Percentiles rank a stretch among this genome's conserved stretches.
phyloP scores from a whole-genome alignment of 1,139 yeast genomes.

The Yamadazyma atlantica region DNA sequence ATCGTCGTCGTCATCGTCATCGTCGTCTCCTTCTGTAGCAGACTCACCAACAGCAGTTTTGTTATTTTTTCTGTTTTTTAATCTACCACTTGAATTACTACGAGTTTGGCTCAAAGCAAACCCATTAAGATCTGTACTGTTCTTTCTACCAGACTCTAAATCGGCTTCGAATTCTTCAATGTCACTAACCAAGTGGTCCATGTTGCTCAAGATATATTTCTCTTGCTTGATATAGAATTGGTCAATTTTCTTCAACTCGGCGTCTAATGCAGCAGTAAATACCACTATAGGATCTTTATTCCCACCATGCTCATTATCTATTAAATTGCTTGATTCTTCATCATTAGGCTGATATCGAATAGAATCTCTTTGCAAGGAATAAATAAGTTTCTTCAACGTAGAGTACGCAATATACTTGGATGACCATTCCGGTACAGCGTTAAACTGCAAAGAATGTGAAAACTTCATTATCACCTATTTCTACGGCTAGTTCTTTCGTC shows the following conservation, averaged over 20 bases:
- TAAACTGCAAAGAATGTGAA: conserved; percentile 69
- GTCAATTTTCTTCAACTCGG: conserved; percentile 60
- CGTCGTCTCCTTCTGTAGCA: conserved; percentile 35
- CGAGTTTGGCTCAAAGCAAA: conserved; percentile 8
- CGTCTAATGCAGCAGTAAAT: conserved; percentile 54
- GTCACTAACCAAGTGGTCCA: conserved; percentile 54
- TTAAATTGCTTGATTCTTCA: conserved; percentile 30
- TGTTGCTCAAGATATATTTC: conserved; percentile 42
- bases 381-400: conserved; percentile 60
- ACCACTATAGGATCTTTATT: conserved; percentile 29
- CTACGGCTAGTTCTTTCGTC: background rate
- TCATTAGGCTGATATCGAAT: conserved; percentile 30
- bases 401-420: conserved; percentile 67
- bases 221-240: conserved; percentile 58
- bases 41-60: conserved; percentile 5
- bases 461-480: conserved; percentile 52
- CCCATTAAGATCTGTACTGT: conserved; percentile 12
- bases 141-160: conserved; percentile 10
- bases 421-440: conserved; percentile 79
- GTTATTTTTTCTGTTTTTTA: background rate
- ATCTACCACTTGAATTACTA: conserved; percentile 4
- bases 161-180: conserved; percentile 47
- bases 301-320: conserved; percentile 22
- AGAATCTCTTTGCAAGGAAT: conserved; percentile 61
- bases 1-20: conserved; percentile 30